Conservation (phyloP, 179 eudicot genomes). For the Silene noctiflora region DNA sequence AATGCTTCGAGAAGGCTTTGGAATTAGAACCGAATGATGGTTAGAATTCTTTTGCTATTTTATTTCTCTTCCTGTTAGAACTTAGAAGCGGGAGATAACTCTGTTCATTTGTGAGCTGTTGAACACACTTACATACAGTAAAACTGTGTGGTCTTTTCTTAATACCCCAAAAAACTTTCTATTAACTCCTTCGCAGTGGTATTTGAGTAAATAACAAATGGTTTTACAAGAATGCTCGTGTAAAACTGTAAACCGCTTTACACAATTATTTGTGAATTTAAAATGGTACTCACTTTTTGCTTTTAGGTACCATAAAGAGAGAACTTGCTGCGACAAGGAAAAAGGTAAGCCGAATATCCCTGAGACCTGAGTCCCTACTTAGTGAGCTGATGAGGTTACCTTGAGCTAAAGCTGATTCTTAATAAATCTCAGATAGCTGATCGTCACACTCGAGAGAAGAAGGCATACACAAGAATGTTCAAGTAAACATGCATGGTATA, state of each 20-base stretch:
- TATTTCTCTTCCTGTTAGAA: not conserved
- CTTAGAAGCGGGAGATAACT: no score
- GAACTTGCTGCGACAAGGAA: conserved; percentile 72
- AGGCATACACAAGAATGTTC: conserved; percentile 76
- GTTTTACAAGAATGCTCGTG: not conserved
- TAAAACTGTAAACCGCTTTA: not conserved
- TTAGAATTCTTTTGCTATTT: conserved; percentile 13
- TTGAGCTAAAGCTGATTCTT: conserved; percentile 2
- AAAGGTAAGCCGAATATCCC: conserved; percentile 43
- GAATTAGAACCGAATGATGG: conserved; percentile 78
- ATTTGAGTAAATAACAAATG: not conserved
- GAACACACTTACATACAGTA: no score
- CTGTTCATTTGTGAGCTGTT: no score
- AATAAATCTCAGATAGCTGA: conserved; percentile 61
- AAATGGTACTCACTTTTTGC: conserved; percentile 1
- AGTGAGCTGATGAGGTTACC: no score
- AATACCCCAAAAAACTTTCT: not conserved
- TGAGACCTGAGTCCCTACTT: not conserved
- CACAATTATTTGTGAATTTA: no score
- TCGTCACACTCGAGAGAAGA: conserved; percentile 64
- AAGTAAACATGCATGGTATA: conserved; percentile 1
- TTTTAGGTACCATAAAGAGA: conserved; percentile 62
- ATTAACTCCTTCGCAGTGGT: not conserved
- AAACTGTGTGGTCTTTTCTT: no score
- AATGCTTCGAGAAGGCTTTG: conserved; percentile 64